Conservation (phyloP, 495 filamentous ascomycete species). For the Hypoxylon lienhwacheense region DNA sequence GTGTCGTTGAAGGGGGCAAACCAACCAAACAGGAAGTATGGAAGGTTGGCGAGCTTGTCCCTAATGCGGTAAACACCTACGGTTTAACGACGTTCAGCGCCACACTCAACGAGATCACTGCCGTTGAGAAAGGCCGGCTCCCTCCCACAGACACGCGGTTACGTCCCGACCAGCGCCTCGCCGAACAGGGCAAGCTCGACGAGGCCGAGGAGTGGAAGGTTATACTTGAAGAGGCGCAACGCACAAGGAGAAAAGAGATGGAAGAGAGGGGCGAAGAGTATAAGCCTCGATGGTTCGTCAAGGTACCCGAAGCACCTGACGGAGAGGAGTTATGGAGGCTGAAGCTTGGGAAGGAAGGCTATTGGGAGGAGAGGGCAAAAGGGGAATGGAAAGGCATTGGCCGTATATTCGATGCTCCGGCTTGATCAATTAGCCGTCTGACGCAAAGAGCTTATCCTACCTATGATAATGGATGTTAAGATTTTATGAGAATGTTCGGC, state of each 20-base stretch:
- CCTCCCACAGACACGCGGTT: conserved; percentile 81
- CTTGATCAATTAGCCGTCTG: not conserved
- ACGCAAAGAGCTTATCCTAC: not conserved
- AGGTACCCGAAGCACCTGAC: conserved; percentile 54
- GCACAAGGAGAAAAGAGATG: conserved; percentile 70
- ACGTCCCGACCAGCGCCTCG: conserved; percentile 88
- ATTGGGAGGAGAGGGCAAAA: conserved; percentile 82
- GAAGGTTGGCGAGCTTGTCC: conserved; percentile 73
- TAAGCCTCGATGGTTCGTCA: conserved; percentile 80
- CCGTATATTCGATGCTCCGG: conserved; percentile 61
- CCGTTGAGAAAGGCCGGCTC: conserved; percentile 69
- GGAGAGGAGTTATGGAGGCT: conserved; percentile 80
- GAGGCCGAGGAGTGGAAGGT: conserved; percentile 81
- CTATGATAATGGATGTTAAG: not conserved
- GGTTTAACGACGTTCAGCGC: conserved; percentile 88
- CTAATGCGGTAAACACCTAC: conserved; percentile 74
- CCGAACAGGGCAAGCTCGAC: conserved; percentile 81
- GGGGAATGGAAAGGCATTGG: conserved; percentile 71
- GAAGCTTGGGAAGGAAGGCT: conserved; percentile 77
- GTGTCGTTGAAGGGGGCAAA: conserved; percentile 60
- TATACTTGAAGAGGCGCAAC: conserved; percentile 81
- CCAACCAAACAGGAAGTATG: conserved; percentile 67
- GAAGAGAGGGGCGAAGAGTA: conserved; percentile 72
- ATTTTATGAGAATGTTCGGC: conserved; percentile 4
- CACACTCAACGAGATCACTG: conserved; percentile 81